Base-by-base conservation (phyloP, 2,329 filamentous ascomycete species). In the Chaetomium olivaceum region DNA sequence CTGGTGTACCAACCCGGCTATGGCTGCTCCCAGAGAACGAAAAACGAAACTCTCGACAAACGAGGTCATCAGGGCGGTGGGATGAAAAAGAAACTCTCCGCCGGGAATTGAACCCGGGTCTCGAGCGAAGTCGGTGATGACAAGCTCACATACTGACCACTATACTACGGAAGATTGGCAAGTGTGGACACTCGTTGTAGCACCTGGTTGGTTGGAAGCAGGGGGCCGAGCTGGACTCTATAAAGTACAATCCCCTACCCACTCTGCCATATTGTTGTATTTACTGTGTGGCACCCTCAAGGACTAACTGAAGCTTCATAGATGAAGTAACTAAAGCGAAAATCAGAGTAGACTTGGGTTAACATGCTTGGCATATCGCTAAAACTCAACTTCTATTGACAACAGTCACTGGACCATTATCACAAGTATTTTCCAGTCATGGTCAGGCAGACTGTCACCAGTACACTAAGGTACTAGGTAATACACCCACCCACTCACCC, bases 161-260 rank as follows among this genome's bases (percentile, higher is more conserved):
- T 68, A 68, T 68, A 68, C 66, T 68, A 68, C 66, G 66, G 66
- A 68, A 68, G 67, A 69, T 59, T 61, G 50, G 46, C 65, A 64
- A 60, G 61, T 69, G 68, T 69, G 58, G 55, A n/a, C 68, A 69
- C 65, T 59, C 51, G 65, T 59, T 51, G 68, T 69, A 69, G 68
- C 43, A 12, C 3, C 25, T 62, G 62, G 61, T 57, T 62, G 63
- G 46, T 58, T 62, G 58, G 50, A 56, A 23, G 19, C 11, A 39
- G 54, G 12, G 29, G 29, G 16, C 51, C 4, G 25, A 55, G 16
- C 1, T 21, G 9, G 52, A 14, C 6, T 4, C 6, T 33, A 36
- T 54, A 11, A 33, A 43, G n/a, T 1, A 12, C 11, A 4, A 25
- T 21, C 31, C 4, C 31, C 31, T 33, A 11, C 31, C 9, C 9